Percentiles rank a stretch among this genome's conserved stretches.
phyloP scores from a whole-genome alignment of 225 moss, liverwort and hornwort species.

The Anthoceros angustus region DNA sequence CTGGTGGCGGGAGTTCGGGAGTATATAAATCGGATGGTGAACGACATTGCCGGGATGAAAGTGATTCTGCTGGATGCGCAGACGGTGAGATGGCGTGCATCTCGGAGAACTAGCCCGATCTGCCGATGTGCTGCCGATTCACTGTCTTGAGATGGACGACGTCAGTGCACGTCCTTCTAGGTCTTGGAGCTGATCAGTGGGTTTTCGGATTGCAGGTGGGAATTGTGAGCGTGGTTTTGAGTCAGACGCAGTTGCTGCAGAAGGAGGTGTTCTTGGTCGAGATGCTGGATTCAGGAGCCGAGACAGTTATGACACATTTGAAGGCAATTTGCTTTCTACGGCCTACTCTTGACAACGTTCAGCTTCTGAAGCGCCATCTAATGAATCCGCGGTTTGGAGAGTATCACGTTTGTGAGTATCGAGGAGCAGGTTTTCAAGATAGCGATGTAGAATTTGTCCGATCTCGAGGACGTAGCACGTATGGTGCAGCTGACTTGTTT shows the following conservation, averaged over 20 bases:
- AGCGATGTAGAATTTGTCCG: not conserved
- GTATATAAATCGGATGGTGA: slow-evolving; percentile 81
- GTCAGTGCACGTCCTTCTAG: not conserved
- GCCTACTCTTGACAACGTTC: slow-evolving; percentile 75
- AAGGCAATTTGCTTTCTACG: slow-evolving; percentile 89
- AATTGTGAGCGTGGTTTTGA: slow-evolving; percentile 80
- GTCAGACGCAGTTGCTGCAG: slow-evolving; percentile 89
- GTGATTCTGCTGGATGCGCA: slow-evolving; percentile 78
- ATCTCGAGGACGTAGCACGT: not conserved
- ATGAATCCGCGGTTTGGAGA: slow-evolving; percentile 87
- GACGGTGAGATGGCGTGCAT: slow-evolving; percentile 32
- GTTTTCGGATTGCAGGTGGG: slow-evolving; percentile 57
- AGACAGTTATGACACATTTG: slow-evolving; percentile 81
- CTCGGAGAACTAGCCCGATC: not conserved
- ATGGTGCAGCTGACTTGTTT: not conserved
- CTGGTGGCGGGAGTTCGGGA: slow-evolving; percentile 83
- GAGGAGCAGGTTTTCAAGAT: not conserved
- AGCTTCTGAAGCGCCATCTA: slow-evolving; percentile 86
- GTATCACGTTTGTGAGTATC: slow-evolving; percentile 86
- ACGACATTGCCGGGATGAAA: slow-evolving; percentile 91
- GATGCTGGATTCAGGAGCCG: slow-evolving; percentile 72
- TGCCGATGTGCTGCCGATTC: not conserved
- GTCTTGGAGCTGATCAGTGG: slow-evolving; percentile 16
- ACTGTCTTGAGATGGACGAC: not conserved
- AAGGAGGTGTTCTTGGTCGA: slow-evolving; percentile 91